Evolutionary conservation across 352 stramenopile genomes (phyloP), one percentile per base, ranked within the genome.

Genomic region (Phytophthora cactorum): DNA sequence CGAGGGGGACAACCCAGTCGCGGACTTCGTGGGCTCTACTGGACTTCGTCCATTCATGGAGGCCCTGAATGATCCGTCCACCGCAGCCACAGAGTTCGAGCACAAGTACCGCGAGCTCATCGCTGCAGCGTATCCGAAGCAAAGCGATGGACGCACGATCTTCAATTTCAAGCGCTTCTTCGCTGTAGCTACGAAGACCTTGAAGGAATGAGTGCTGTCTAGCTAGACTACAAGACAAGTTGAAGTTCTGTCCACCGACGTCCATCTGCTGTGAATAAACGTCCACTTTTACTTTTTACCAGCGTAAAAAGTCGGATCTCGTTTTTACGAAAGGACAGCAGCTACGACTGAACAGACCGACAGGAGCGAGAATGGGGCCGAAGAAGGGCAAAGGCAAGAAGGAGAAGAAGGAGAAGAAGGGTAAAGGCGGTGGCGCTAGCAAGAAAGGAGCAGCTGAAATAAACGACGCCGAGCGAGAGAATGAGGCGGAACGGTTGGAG

Each of bases 161-260:
- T 89, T 90, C 63, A 79, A 83, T 53, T 61, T 90, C 28, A 90
- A 84, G 52, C 82, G 84, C 28, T 92, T 92, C 66, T 92, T 92
- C 59, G 41, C 83, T 34, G 65, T 86, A n/a, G 79, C 78, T 8
- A 73, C 51, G 36, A 43, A 43, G 36, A n/a, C 36, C 5, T 5
- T 15, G n/a, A 28, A 47, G 5, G n/a, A 17, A 11, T 47, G 41
- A 46, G 39, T 5, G 7, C 41, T 29, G 17, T 8, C 5, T 3
- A 49, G 7, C 17, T 4, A 22, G 39, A 25, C 39, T 9, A 27
- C 5, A 41, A 41, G 22, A n/a, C 38, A 51, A 31, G 38, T 52
- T 52, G 28, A 61, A 52, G 39, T 52, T 39, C 12, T 52, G 53
- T 60, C 53, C 53, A 25, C 39, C 27, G 17, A 51, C 28, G 39